These are phyloP conservation scores for Plantago major DNA, from an alignment of 257 asterid genomes.

Conservation along the genomic window DNA sequence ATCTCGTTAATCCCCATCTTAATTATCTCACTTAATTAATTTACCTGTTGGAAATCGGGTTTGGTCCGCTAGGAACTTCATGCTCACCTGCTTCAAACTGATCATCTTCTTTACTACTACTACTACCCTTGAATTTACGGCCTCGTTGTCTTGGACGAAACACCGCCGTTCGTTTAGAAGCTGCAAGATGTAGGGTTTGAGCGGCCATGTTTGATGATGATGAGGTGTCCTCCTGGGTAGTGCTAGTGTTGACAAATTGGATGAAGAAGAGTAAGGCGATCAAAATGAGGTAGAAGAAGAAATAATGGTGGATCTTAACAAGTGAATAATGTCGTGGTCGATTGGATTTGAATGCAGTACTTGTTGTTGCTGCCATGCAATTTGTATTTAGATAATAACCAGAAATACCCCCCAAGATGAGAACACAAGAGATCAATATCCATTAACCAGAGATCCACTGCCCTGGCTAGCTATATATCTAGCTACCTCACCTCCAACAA, in stretches of 20 bases:
- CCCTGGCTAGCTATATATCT: no score
- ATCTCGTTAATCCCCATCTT: no score
- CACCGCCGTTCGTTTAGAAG: conserved; percentile 8
- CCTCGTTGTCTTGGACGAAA: conserved; percentile 24
- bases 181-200: conserved; percentile 13
- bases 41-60: conserved; percentile 75
- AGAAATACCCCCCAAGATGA: conserved; percentile 53
- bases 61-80: conserved; percentile 90
- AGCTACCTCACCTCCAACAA: no score
- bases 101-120: conserved; percentile 17
- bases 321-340: conserved; percentile 11
- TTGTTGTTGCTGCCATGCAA: no score
- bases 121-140: conserved; percentile 20
- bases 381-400: conserved; percentile 28
- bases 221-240: no score
- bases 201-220: background rate
- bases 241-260: conserved; percentile 19
- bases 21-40: background rate
- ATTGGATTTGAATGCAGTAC: conserved; percentile 40
- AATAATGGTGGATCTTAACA: conserved; percentile 17
- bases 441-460: conserved; percentile 52
- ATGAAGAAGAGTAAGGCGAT: conserved; percentile 29
- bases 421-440: conserved; percentile 50
- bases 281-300: conserved; percentile 17
- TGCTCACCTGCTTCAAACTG: conserved; percentile 53